phyloP scores from a whole-genome alignment of 345 rosid genomes.

The Iberis pinnata region DNA sequence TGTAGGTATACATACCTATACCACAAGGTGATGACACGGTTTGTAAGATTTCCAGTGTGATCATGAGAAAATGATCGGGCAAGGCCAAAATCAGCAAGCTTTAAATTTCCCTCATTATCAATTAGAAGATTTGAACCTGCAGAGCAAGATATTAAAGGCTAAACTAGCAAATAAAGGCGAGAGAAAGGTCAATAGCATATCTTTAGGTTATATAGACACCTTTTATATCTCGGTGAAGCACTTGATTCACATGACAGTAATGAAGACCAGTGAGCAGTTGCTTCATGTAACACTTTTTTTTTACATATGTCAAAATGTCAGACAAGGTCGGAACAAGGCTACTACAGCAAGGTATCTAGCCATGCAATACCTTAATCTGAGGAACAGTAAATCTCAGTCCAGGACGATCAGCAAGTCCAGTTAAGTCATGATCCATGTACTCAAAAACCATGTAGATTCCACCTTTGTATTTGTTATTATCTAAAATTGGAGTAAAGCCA shows the following conservation, averaged over 20 bases:
- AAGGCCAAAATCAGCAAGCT: conserved; percentile 97
- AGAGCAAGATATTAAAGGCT: conserved; percentile 4
- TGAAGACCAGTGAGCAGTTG: conserved; percentile 96
- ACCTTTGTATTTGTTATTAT: conserved; percentile 91
- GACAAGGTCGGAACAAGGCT: conserved; percentile 19
- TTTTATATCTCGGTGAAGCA: conserved; percentile 97
- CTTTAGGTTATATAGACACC: conserved; percentile 36
- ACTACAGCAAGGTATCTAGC: conserved; percentile 23
- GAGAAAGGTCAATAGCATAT: neutral
- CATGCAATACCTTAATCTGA: conserved; percentile 68
- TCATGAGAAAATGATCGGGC: conserved; percentile 80
- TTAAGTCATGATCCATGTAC: conserved; percentile 97
- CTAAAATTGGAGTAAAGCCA: conserved; percentile 28
- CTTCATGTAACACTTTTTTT: conserved; percentile 83
- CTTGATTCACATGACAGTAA: conserved; percentile 91
- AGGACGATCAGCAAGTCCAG: conserved; percentile 94
- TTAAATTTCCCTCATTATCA: conserved; percentile 90
- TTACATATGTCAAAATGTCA: conserved; percentile 23
- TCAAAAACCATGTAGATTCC: conserved; percentile 97
- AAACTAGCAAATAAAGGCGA: conserved; percentile 2
- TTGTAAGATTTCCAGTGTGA: conserved; percentile 74
- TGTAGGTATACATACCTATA: conserved; percentile 55
- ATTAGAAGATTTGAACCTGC: conserved; percentile 96
- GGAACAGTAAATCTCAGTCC: conserved; percentile 90
- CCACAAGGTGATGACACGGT: conserved; percentile 95